Evolutionary conservation across 345 rosid species (phyloP).

Genomic region (Aquilaria malaccensis): DNA sequence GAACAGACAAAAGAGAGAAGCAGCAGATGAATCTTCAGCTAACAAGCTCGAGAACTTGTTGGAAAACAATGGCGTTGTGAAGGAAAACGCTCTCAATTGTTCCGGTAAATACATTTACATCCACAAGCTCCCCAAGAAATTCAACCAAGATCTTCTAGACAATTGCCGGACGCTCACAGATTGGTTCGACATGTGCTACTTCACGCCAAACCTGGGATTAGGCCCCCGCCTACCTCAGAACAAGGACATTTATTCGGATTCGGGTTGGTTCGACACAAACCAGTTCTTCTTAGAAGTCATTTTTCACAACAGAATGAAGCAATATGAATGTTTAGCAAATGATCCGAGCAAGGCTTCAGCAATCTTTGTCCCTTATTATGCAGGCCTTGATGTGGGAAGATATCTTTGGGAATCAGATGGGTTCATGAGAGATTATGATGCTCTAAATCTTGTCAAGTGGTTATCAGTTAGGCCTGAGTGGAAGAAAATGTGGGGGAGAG

Average conservation of each 20-base stretch:
- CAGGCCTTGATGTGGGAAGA: conserved; percentile 66
- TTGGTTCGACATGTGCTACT: conserved; percentile 62
- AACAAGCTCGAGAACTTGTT: too few relatives aligned
- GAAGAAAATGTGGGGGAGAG: conserved; percentile 57
- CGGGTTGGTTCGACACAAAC: conserved; percentile 69
- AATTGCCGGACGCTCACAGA: conserved; percentile 46
- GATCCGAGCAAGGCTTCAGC: conserved; percentile 70
- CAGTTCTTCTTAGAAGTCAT: conserved; percentile 77
- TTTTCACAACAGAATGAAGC: conserved; percentile 76
- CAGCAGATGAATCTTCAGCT: too few relatives aligned
- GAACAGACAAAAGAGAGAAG: too few relatives aligned
- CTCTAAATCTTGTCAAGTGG: conserved; percentile 52
- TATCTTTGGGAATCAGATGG: conserved; percentile 52
- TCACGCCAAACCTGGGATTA: conserved; percentile 45
- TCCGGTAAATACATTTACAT: conserved; percentile 37
- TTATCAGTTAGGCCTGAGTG: conserved; percentile 54
- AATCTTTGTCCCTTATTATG: conserved; percentile 62
- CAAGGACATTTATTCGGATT: conserved; percentile 25
- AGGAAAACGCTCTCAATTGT: not conserved
- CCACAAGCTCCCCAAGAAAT: conserved; percentile 47
- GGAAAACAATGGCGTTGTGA: too few relatives aligned
- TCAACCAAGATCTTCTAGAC: conserved; percentile 61
- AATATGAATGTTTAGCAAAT: conserved; percentile 58
- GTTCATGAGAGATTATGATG: conserved; percentile 46
- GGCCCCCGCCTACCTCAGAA: conserved; percentile 40